Conservation (phyloP, 2,329 filamentous ascomycete genomes). For the Madurella mycetomatis region DNA sequence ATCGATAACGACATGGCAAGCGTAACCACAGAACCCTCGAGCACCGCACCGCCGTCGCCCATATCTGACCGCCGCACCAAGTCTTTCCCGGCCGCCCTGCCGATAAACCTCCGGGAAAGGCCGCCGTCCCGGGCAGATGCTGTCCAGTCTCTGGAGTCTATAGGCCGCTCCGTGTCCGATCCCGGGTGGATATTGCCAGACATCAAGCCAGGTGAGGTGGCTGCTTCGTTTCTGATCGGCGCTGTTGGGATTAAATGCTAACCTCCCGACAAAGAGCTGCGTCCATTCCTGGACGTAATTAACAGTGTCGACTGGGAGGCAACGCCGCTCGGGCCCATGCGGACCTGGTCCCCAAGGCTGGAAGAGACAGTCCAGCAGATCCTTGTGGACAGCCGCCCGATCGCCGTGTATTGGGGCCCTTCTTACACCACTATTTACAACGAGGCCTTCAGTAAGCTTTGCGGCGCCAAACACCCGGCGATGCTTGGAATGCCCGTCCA, state of each 20-base stretch:
- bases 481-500: conserved; percentile 58
- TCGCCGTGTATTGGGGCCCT: conserved; percentile 58
- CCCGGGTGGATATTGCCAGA: conserved; percentile 32
- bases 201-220: conserved; percentile 25
- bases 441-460: conserved; percentile 60
- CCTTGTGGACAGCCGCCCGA: conserved; percentile 41
- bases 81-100: conserved; percentile 10
- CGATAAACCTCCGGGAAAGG: conserved; percentile 9
- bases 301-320: conserved; percentile 41
- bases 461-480: conserved; percentile 58
- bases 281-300: conserved; percentile 34
- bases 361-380: conserved; percentile 40
- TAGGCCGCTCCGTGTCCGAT: conserved; percentile 24
- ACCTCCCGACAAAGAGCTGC: conserved; percentile 26
- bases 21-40: conserved; percentile 2
- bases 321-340: conserved; percentile 42
- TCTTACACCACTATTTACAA: conserved; percentile 66
- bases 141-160: conserved; percentile 22
- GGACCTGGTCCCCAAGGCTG: conserved; percentile 40
- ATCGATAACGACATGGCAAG: conserved; percentile 1
- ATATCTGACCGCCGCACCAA: conserved; percentile 16
- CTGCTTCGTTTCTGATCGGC: background rate
- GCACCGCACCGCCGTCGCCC: background rate
- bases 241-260: background rate
- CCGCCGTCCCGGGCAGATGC: conserved; percentile 17